Evolutionary conservation across 768 basidiomycete genomes (phyloP).

Genomic region (Kwoniella dendrophila): DNA sequence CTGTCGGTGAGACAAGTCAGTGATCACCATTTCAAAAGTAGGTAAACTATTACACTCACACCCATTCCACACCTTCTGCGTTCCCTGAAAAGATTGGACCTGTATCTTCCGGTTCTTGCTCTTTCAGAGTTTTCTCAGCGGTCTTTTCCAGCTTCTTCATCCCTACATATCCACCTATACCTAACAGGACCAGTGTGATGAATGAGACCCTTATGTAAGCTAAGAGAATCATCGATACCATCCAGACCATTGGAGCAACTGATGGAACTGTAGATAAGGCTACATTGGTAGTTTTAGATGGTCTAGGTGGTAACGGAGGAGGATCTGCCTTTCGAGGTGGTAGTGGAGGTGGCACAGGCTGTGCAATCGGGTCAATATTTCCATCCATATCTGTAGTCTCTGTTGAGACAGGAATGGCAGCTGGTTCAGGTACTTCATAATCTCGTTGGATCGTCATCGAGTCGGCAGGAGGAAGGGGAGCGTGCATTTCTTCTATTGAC

Average conservation of each 20-base stretch:
- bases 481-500: slow-evolving; percentile 1
- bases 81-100: background rate
- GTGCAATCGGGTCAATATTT: background rate
- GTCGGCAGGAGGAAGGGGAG: background rate
- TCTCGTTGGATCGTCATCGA: background rate
- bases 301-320: slow-evolving; percentile 9
- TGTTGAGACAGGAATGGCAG: background rate
- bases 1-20: slow-evolving; percentile 2
- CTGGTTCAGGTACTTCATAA: background rate
- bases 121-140: slow-evolving; percentile 5
- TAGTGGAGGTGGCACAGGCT: slow-evolving; percentile 2
- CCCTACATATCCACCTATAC: background rate
- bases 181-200: background rate
- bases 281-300: background rate
- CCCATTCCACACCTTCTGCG: slow-evolving; percentile 22
- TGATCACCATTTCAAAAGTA: background rate
- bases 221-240: slow-evolving; percentile 4
- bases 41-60: slow-evolving; percentile 15
- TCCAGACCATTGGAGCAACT: slow-evolving; percentile 9
- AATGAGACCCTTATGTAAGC: slow-evolving; percentile 18
- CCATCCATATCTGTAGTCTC: background rate
- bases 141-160: slow-evolving; percentile 8
- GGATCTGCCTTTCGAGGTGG: slow-evolving; percentile 5
- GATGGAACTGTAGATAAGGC: slow-evolving; percentile 5
- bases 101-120: background rate